phyloP scores from a whole-genome alignment of 2,329 filamentous ascomycete species.

The Penicillium crustosum region DNA sequence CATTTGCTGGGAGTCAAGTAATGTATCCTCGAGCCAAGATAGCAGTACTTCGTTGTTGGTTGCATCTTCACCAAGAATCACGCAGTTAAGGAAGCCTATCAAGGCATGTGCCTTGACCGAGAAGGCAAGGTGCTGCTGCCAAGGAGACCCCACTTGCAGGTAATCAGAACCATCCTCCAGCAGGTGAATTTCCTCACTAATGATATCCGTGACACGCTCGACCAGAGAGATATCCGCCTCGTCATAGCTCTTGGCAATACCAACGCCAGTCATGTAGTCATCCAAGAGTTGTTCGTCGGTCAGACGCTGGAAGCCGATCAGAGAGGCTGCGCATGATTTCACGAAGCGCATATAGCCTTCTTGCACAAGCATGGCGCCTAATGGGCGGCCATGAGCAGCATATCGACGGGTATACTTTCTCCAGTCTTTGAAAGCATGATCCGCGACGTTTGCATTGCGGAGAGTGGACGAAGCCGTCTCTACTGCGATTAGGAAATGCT shows the following conservation, averaged over 20 bases:
- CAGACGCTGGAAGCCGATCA: constrained; percentile 62
- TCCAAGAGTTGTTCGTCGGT: constrained; percentile 69
- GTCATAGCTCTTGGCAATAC: constrained; percentile 44
- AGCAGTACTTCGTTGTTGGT: constrained; percentile 78
- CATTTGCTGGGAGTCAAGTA: constrained; percentile 80
- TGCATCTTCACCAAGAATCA: constrained; percentile 75
- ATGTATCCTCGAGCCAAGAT: constrained; percentile 79
- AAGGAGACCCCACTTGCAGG: constrained; percentile 76
- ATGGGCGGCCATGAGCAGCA: constrained; percentile 71
- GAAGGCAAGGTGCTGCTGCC: constrained; percentile 82
- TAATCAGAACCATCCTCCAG: constrained; percentile 91
- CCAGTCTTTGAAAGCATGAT: constrained; percentile 75
- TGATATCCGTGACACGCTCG: constrained; percentile 66
- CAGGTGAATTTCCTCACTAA: constrained; percentile 78
- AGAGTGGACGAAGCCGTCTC: constrained; percentile 90
- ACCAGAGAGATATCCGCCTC: constrained; percentile 47
- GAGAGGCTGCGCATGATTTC: constrained; percentile 72
- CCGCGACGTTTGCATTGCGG: constrained; percentile 70
- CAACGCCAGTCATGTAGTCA: constrained; percentile 63
- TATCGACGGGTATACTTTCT: constrained; percentile 83
- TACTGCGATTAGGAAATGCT: constrained; percentile 78
- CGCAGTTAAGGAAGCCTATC: constrained; percentile 81
- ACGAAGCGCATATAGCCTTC: constrained; percentile 84
- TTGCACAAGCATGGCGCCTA: constrained; percentile 89
- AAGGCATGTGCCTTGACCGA: constrained; percentile 81